Conservation (phyloP, 495 filamentous ascomycete genomes). For the Hypoxylon crocopeplum region DNA sequence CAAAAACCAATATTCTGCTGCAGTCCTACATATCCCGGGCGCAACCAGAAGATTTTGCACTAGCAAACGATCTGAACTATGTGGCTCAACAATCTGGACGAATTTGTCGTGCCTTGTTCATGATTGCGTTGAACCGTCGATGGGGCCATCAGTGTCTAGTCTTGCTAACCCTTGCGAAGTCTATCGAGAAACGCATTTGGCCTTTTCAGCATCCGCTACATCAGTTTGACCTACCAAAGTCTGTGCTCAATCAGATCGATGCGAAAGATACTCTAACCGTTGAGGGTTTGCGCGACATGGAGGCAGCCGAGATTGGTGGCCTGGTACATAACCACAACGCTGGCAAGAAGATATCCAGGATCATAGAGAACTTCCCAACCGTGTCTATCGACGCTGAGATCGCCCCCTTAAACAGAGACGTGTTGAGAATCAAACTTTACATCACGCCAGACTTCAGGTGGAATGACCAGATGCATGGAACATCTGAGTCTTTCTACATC, state of each 20-base stretch:
- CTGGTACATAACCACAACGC: constrained; percentile 90
- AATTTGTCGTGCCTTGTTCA: constrained; percentile 94
- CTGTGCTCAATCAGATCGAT: constrained; percentile 83
- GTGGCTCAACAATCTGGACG: constrained; percentile 94
- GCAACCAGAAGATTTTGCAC: constrained; percentile 87
- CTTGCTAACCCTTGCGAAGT: constrained; percentile 87
- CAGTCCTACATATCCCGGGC: constrained; percentile 94
- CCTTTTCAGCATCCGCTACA: constrained; percentile 92
- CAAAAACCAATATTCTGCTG: constrained; percentile 93
- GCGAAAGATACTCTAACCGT: constrained; percentile 75
- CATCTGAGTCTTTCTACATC: constrained; percentile 94
- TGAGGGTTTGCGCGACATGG: constrained; percentile 89
- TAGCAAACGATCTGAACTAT: constrained; percentile 90
- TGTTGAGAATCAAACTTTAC: constrained; percentile 83
- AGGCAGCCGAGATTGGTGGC: constrained; percentile 84
- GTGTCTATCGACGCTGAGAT: constrained; percentile 91
- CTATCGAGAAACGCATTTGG: constrained; percentile 95
- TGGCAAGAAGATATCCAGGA: constrained; percentile 78
- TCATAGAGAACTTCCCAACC: constrained; percentile 91
- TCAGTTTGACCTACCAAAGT: constrained; percentile 89
- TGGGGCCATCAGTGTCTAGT: constrained; percentile 97
- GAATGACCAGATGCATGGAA: constrained; percentile 95
- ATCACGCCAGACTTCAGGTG: constrained; percentile 90
- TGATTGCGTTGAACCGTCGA: constrained; percentile 91
- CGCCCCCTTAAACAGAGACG: constrained; percentile 92